Percentiles rank a stretch among this genome's conserved stretches.
Evolutionary conservation across 1,139 yeast genomes (phyloP).

Genomic region (Kurtzmaniella quercitrusa): DNA sequence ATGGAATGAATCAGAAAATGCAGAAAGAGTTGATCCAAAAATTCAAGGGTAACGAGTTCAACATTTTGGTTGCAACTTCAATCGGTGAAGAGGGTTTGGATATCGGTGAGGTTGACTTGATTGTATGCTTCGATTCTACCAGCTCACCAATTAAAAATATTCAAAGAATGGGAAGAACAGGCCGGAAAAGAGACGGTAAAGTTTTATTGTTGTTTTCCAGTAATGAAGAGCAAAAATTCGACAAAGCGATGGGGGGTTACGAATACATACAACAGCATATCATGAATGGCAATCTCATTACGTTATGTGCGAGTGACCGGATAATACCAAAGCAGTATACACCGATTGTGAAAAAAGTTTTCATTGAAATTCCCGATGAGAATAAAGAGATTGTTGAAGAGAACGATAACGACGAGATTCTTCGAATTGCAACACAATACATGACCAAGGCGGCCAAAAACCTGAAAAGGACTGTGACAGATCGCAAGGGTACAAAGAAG

Average conservation of each 20-base stretch:
- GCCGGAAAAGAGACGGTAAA: slow-evolving; percentile 87
- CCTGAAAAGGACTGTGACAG: slow-evolving; percentile 23
- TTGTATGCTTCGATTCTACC: slow-evolving; percentile 89
- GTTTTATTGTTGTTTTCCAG: slow-evolving; percentile 76
- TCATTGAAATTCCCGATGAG: slow-evolving; percentile 67
- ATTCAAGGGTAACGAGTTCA: slow-evolving; percentile 68
- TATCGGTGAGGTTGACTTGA: slow-evolving; percentile 95
- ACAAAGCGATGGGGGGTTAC: slow-evolving; percentile 82
- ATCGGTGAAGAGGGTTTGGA: slow-evolving; percentile 99
- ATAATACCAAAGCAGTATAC: slow-evolving; percentile 56
- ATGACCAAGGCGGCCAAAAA: slow-evolving; percentile 21
- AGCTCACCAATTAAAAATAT: slow-evolving; percentile 89
- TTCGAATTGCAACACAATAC: slow-evolving; percentile 55
- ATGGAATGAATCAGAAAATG: slow-evolving; percentile 67
- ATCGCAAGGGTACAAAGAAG: slow-evolving; percentile 8
- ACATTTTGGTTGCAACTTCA: slow-evolving; percentile 89
- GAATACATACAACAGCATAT: slow-evolving; percentile 69
- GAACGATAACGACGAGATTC: slow-evolving; percentile 65
- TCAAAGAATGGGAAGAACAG: slow-evolving; percentile 98
- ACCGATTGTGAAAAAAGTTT: slow-evolving; percentile 55
- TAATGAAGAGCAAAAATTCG: slow-evolving; percentile 75
- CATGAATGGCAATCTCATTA: slow-evolving; percentile 38
- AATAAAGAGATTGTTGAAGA: slow-evolving; percentile 50
- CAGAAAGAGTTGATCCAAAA: slow-evolving; percentile 70
- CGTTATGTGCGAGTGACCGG: slow-evolving; percentile 48